Percentiles rank a stretch among this genome's conserved stretches.
Conservation (phyloP, 1,139 yeast genomes). For the Hyphopichia pseudoburtonii region DNA sequence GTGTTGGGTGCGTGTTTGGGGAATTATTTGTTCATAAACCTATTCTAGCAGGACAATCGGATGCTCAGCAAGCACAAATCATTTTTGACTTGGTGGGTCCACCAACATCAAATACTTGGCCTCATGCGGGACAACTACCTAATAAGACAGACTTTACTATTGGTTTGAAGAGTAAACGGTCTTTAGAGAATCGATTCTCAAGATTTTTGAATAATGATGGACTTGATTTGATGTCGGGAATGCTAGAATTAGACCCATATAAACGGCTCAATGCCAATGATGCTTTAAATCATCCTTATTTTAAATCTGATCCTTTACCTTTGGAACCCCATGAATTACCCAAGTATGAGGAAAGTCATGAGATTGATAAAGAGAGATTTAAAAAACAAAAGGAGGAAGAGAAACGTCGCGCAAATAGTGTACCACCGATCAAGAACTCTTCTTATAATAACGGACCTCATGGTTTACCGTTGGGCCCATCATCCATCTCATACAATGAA, state of each 20-base stretch:
- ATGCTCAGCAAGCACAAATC: conserved; percentile 84
- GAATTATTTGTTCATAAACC: conserved; percentile 84
- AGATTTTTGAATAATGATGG: conserved; percentile 34
- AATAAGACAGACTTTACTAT: conserved; percentile 47
- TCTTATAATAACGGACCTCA: not conserved
- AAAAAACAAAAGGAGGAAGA: conserved; percentile 25
- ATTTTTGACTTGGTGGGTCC: conserved; percentile 83
- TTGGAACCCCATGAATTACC: conserved; percentile 58
- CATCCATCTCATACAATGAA: too few species aligned
- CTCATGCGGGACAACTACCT: conserved; percentile 63
- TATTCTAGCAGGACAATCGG: conserved; percentile 81
- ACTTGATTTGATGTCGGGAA: conserved; percentile 48
- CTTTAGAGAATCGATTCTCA: conserved; percentile 47
- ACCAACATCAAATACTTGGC: conserved; percentile 67
- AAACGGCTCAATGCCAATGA: conserved; percentile 74
- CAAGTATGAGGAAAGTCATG: conserved; percentile 81
- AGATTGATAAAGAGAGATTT: conserved; percentile 71
- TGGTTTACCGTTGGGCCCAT: too few species aligned
- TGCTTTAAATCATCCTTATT: conserved; percentile 72
- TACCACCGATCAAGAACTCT: not conserved
- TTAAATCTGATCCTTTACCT: conserved; percentile 65
- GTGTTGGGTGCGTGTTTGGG: conserved; percentile 93
- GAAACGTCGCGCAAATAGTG: too few species aligned
- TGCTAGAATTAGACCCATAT: conserved; percentile 67
- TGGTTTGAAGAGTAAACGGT: conserved; percentile 52